A percentile compares a stretch with the other conserved stretches of the same genome.
Evolutionary conservation across 2,329 filamentous ascomycete species (phyloP).

Genomic region (Ophiostoma piceae): DNA sequence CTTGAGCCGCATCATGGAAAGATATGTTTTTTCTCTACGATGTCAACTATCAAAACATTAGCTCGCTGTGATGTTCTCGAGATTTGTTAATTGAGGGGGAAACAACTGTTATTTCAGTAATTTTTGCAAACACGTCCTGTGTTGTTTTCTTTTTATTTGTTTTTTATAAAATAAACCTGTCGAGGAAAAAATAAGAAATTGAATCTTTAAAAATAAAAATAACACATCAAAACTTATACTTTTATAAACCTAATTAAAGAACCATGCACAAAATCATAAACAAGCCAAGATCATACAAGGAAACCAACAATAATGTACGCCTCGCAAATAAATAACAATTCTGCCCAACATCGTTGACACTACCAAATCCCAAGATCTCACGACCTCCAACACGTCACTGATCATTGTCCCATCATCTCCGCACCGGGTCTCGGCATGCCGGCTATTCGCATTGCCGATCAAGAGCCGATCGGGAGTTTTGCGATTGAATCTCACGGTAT

Average conservation of each 20-base stretch:
- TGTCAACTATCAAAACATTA: background rate
- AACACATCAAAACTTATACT: too few species aligned
- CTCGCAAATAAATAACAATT: background rate
- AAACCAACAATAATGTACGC: too few species aligned
- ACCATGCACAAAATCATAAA: too few species aligned
- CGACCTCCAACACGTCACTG: background rate
- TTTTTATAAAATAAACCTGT: too few species aligned
- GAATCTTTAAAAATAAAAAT: too few species aligned
- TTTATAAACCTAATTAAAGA: too few species aligned
- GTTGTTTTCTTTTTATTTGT: too few species aligned
- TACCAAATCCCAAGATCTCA: background rate
- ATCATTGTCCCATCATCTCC: background rate
- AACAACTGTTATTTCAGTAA: too few species aligned
- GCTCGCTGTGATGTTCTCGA: background rate
- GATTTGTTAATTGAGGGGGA: too few species aligned
- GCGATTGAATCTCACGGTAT: background rate
- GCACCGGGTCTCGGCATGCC: conserved; percentile 3
- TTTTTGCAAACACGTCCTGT: too few species aligned
- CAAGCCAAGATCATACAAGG: too few species aligned
- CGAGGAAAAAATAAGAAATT: too few species aligned
- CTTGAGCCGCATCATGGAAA: background rate
- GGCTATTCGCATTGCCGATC: background rate
- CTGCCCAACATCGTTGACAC: background rate
- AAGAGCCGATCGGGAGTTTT: background rate
- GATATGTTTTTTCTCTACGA: background rate